These are phyloP conservation scores for Cladophialophora exuberans DNA, from an alignment of 2,329 filamentous ascomycete species.

Conservation along the genomic window DNA sequence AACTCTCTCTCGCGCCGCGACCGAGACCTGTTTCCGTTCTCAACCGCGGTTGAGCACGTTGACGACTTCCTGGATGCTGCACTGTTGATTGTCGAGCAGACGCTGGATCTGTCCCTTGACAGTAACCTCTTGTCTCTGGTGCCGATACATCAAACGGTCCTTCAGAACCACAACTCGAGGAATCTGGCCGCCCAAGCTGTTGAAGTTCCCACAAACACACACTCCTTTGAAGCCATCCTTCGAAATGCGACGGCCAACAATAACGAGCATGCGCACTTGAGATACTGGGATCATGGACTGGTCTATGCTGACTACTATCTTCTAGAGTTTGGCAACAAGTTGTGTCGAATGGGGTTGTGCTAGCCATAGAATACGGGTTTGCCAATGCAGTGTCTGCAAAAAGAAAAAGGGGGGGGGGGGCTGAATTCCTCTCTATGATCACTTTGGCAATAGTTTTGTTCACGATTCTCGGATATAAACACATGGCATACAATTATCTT, in stretches of 20 bases:
- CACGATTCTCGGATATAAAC: too few species aligned
- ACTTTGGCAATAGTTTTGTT: too few species aligned
- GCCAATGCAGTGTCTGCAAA: too few species aligned
- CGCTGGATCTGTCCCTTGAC: neutral
- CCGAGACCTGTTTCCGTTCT: too few species aligned
- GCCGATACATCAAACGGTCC: neutral
- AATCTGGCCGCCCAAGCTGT: neutral
- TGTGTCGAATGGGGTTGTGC: conserved; percentile 38
- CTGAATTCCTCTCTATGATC: too few species aligned
- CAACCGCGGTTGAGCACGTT: too few species aligned
- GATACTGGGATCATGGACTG: conserved; percentile 46
- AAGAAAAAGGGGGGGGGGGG: too few species aligned
- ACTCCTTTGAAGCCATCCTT: neutral
- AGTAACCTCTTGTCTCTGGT: too few species aligned
- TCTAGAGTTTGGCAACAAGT: conserved; percentile 47
- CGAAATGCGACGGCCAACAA: conserved; percentile 43
- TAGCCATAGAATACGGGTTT: too few species aligned
- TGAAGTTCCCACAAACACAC: neutral
- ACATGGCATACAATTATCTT: too few species aligned
- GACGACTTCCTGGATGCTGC: neutral
- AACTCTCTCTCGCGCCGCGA: neutral
- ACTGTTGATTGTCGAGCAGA: neutral
- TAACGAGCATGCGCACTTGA: conserved; percentile 42
- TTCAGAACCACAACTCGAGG: neutral
- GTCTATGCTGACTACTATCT: conserved; percentile 50